Base-by-base conservation (phyloP, 257 asterid genomes). In the Solanum virginianum region DNA sequence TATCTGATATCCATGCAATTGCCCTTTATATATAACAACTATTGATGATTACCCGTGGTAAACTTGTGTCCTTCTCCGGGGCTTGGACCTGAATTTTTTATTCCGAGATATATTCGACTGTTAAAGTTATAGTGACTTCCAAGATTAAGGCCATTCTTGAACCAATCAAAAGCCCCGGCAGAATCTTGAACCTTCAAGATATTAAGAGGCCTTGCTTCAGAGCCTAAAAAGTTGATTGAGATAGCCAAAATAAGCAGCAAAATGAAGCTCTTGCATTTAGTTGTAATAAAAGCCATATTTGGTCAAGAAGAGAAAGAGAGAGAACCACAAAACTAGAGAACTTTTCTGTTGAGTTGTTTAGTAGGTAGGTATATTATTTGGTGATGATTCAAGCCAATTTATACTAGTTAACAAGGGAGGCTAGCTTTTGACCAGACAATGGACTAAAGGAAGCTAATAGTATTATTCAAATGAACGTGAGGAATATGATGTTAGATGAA, bases 201-300 rank as follows among this genome's bases (percentile, higher is more conserved):
- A 49, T 84, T 84, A 15, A 91, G 90, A 39, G 84, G 90, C 66
- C 94, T 91, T 10, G 92, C 91, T 17, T 89, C 89, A 1, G 86
- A 87, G 4, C 75, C 51, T 24, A 70, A 79, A 5, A 62, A 29
- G 41, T 65, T 43, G n/a, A 87, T 9, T 20, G 88, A 86, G 80
- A 84, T 68, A 65, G 51, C 56, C 57, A 90, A 22, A 49, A 90
- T 66, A 43, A 88, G 11, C 56, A 57, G 39, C 4, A 84, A 1
- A 47, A 81, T 55, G 17, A 86, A 79, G 60, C n/a, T 12, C 10
- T 6, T 32, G 2, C 80, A 18, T 17, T 65, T 6, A 49, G 41
- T 75, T 75, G 24, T 24, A 4, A 47, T 49, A 8, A 75, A 22
- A 75, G 43, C 81, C 81, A 75, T 75, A 1, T 22, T 51, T 22